Percentiles rank a stretch among this genome's conserved stretches.
phyloP scores from a whole-genome alignment of 2,329 filamentous ascomycete genomes.

The Claviceps pusilla region DNA sequence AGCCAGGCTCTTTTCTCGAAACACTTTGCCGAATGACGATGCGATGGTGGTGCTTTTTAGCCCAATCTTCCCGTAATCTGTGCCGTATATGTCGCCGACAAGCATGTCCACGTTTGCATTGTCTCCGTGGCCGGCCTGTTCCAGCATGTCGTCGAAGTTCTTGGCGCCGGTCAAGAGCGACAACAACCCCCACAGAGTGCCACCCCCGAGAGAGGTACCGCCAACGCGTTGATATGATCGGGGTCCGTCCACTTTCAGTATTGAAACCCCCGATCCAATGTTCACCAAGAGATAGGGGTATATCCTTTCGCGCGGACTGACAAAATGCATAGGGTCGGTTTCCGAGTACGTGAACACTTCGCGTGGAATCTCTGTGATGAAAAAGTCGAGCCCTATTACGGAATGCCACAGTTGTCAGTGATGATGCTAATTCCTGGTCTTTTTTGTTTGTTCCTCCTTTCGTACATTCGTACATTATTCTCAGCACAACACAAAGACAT shows the following conservation, averaged over 20 bases:
- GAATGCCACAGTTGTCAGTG: neutral
- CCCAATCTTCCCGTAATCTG: constrained; percentile 90
- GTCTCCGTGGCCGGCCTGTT: constrained; percentile 78
- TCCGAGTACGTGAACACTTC: constrained; percentile 97
- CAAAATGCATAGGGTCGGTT: constrained; percentile 78
- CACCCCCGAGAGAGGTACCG: constrained; percentile 84
- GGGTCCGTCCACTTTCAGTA: constrained; percentile 91
- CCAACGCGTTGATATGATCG: constrained; percentile 79
- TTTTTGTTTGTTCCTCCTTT: too few species aligned
- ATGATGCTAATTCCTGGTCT: too few species aligned
- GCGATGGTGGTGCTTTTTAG: constrained; percentile 92
- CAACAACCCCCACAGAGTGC: constrained; percentile 92
- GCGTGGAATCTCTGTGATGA: constrained; percentile 92
- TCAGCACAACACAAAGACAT: too few species aligned
- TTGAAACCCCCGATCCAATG: constrained; percentile 90
- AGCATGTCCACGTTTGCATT: constrained; percentile 91
- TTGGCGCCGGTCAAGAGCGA: constrained; percentile 83
- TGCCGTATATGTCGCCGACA: constrained; percentile 94
- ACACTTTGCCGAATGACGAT: constrained; percentile 91
- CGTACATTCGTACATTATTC: too few species aligned
- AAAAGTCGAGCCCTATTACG: constrained; percentile 73
- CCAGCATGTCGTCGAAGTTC: constrained; percentile 96
- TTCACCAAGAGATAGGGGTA: constrained; percentile 97
- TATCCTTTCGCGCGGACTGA: constrained; percentile 59
- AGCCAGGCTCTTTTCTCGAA: constrained; percentile 76